phyloP scores from a whole-genome alignment of 2,329 filamentous ascomycete species.

The Orbilia brochopaga region DNA sequence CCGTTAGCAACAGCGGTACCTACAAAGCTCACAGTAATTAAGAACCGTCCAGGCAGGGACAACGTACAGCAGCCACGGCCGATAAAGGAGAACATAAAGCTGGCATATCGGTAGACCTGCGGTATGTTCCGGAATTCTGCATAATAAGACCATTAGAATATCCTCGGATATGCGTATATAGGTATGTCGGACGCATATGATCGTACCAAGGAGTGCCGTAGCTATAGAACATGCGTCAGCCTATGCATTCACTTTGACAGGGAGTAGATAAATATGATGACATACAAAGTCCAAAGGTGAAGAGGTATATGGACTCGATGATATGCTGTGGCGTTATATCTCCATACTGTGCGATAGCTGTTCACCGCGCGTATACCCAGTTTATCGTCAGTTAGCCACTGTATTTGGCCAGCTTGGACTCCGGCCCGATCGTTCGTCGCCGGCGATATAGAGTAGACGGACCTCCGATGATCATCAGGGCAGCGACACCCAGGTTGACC shows the following conservation, averaged over 20 bases:
- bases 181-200: slow-evolving; percentile 4
- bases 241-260: no score
- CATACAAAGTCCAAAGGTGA: slow-evolving; percentile 85
- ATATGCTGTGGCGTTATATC: slow-evolving; percentile 61
- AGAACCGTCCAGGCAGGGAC: no score
- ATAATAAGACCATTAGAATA: slow-evolving; percentile 23
- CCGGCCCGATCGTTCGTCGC: slow-evolving; percentile 62
- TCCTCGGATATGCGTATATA: no score
- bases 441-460: slow-evolving; percentile 71
- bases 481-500: slow-evolving; percentile 87
- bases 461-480: slow-evolving; percentile 85
- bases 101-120: slow-evolving; percentile 89
- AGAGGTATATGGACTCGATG: slow-evolving; percentile 83
- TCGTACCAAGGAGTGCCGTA: slow-evolving; percentile 58
- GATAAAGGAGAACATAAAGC: slow-evolving; percentile 96
- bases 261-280: slow-evolving; percentile 58
- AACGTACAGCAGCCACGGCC: slow-evolving; percentile 90
- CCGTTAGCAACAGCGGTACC: no score
- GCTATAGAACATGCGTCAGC: slow-evolving; percentile 1
- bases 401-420: no score
- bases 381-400: slow-evolving; percentile 45
- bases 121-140: slow-evolving; percentile 92
- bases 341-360: slow-evolving; percentile 61
- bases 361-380: not conserved
- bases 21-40: no score